A percentile compares a stretch with the other conserved stretches of the same genome.
These are phyloP conservation scores for Vigna reflexopilosa DNA, from an alignment of 306 rosid species.

Conservation along the genomic window DNA sequence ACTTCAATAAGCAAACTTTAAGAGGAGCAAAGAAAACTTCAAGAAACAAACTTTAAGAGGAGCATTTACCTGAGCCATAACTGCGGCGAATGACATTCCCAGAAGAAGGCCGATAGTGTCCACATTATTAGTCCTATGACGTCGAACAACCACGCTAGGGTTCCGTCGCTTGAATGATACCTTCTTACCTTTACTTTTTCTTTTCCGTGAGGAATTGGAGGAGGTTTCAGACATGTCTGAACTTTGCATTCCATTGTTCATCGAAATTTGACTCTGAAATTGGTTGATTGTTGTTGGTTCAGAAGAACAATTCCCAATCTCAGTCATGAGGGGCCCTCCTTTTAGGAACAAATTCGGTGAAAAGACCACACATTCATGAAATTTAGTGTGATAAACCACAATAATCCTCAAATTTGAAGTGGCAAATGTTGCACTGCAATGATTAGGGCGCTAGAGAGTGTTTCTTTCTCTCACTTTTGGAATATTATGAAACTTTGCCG, in stretches of 20 bases:
- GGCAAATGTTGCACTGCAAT: not conserved
- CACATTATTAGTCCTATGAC: conserved; percentile 49
- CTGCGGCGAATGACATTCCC: conserved; percentile 90
- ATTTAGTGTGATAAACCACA: not conserved
- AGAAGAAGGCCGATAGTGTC: conserved; percentile 71
- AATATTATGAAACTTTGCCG: not conserved
- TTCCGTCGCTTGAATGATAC: conserved; percentile 63
- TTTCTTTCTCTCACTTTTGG: not conserved
- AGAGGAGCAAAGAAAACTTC: not conserved
- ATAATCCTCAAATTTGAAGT: not conserved
- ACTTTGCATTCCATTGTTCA: conserved; percentile 24
- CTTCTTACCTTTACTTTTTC: conserved; percentile 29
- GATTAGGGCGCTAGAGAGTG: not conserved
- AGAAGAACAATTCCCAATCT: conserved; percentile 37
- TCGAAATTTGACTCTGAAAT: conserved; percentile 24
- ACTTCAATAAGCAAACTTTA: too few relatives aligned
- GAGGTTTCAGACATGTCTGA: conserved; percentile 52
- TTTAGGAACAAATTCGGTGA: not conserved
- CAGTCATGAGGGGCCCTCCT: conserved; percentile 1
- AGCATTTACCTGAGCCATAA: conserved; percentile 71
- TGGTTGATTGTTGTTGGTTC: not conserved
- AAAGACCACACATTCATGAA: conserved; percentile 7
- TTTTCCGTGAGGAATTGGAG: conserved; percentile 43
- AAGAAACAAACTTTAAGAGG: conserved; percentile 7
- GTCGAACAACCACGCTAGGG: conserved; percentile 58